phyloP scores from a whole-genome alignment of 176 grass and related monocot species.

The Aechmea fasciata region DNA sequence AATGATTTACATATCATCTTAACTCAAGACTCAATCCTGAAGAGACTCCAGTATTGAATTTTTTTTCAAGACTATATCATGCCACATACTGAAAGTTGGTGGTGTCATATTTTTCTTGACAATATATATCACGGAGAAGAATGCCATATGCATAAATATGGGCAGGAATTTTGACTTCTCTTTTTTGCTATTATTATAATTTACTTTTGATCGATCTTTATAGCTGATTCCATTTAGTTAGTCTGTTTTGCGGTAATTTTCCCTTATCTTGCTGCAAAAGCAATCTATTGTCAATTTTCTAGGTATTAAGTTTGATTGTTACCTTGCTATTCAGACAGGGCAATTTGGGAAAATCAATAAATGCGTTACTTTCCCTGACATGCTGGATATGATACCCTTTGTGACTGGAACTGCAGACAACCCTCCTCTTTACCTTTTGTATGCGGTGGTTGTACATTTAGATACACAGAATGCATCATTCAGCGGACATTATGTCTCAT shows the following conservation, averaged over 20 bases:
- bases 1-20: neutral
- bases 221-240: neutral
- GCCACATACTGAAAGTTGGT: too few relatives aligned
- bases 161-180: too few relatives aligned
- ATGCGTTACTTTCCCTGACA: conserved; percentile 94
- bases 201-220: neutral
- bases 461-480: conserved; percentile 96
- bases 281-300: conserved; percentile 18
- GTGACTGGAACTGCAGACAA: conserved; percentile 78
- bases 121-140: too few relatives aligned
- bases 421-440: conserved; percentile 90
- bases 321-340: conserved; percentile 50
- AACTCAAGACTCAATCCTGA: too few relatives aligned
- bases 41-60: too few relatives aligned
- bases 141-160: too few relatives aligned
- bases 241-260: neutral
- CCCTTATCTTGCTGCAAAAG: conserved; percentile 1
- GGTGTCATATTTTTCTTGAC: too few relatives aligned
- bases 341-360: conserved; percentile 99
- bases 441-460: conserved; percentile 89
- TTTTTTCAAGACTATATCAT: too few relatives aligned
- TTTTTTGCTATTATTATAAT: conserved; percentile 6
- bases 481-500: conserved; percentile 90
- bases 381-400: conserved; percentile 99
- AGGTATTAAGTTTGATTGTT: neutral